Evolutionary conservation across 495 filamentous ascomycete genomes (phyloP), one percentile per base, ranked within the genome.

Genomic region (Penicillium daleae): DNA sequence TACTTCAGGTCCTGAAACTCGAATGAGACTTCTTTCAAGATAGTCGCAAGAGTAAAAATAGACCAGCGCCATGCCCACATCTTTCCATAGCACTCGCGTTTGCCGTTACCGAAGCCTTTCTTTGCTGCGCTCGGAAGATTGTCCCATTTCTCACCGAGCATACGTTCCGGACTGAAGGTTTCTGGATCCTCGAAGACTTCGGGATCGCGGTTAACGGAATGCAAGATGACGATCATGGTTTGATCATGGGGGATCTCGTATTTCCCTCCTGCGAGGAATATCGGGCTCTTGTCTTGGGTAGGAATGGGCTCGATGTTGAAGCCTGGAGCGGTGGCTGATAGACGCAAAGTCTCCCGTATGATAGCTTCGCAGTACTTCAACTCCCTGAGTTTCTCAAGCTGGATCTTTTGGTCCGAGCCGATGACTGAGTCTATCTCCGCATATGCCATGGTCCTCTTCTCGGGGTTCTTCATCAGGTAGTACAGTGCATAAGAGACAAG

Each of bases 31-130:
- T 81, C 75, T 63, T 73, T 75, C 56, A 83, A 55, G 17, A 84
- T 70, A 21, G 62, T 73, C 15, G 79, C 70, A 8, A 83, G 58
- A 0, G 72, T 74, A 59, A 76, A 66, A 59, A 81, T 56, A 15
- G 74, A 76, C 81, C 80, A 84, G 65, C 89, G 81, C 85, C 82
- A 87, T 2, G 89, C 89, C 78, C 86, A 90, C 52, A 84, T 66
- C 66, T 82, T 83, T 6, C 89, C 89, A 35, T 87, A 82, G 60
- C 89, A 92, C 59, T 80, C 82, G 48, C 89, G 72, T 78, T 88
- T 87, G 21, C 89, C 89, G 59, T 90, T 90, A 0, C 89, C 89
- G 50, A 89, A 92, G 32, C 80, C 80, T 67, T 89, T 90, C 83
- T 89, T 90, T 2, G 85, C 86, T 0, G 77, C 83, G 2, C 69